Evolutionary conservation across 2,329 filamentous ascomycete genomes (phyloP), one percentile per base, ranked within the genome.

Genomic region (Alternaria arbusti): DNA sequence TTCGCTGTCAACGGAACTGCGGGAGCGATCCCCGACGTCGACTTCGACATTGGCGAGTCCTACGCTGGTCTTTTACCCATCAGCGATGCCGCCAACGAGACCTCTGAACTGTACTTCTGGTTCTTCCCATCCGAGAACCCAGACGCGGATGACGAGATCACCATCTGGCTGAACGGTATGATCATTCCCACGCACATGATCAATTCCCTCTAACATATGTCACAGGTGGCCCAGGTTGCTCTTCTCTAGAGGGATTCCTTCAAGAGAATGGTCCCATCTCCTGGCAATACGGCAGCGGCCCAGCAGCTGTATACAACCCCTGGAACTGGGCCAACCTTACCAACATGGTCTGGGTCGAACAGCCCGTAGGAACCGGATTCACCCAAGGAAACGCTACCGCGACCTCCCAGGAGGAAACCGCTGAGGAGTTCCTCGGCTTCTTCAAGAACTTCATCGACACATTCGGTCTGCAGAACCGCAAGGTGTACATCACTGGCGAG

Each of bases 371-470:
- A 28, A 91, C 90, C 0, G 91, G 91, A 13, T 94, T 91, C 76
- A 87, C 88, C 0, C 85, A 87, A 32, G 91, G 91, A 13, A 86
- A 80, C 0, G 83, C 88, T 4, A 91, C 86, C 0, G 90, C 90
- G 10, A 88, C 83, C 5, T 87, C 86, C 69, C 89, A 93, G 68
- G 85, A 88, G 28, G 90, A 93, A 67, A 84, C 91, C 1, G 90
- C 90, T 0, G 79, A 82, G n/a, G 87, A 94, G 69, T 93, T 95
- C 76, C 83, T 91, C 15, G 90, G 90, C 54, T 96, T 93, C 81
- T 94, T 89, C 85, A 89, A 90, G 81, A 93, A 93, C 80, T 94
- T 93, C 70, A 81, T 93, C 61, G 84, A 91, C 32, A 89, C 88
- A 0, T 94, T 94, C 69, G 83, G 80, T 12, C 81, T 93, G 76